Evolutionary conservation across 2,329 filamentous ascomycete genomes (phyloP), one percentile per base, ranked within the genome.

Genomic region (Pseudocercospora pini-densiflorae): DNA sequence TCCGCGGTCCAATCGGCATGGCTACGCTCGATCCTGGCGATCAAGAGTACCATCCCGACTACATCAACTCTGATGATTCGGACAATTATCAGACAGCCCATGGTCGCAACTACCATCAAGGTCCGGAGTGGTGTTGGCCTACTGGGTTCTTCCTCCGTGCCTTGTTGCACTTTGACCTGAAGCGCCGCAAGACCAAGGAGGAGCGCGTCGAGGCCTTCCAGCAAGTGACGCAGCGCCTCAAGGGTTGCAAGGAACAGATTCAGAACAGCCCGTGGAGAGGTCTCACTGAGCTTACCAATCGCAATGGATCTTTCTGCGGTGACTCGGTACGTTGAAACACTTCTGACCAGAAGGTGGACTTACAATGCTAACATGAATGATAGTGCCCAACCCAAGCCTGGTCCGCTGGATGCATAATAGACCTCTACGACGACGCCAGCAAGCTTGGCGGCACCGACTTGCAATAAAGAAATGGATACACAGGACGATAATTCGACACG

Each of bases 101-200:
- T 80, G 95, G 95, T 59, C 87, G 95, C 64, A 99, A 98, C 80
- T 99, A 99, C 81, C 95, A 99, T 79, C 94, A 98, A 79, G 95
- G 95, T 4, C 96, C 95, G 0, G 95, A 99, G 79, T 99, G 95
- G 95, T 82, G 97, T 24, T 99, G 95, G 95, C 96, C 94, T 0
- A 94, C 93, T 0, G 95, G 95, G 4, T 99, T 93, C 83, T 99
- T 97, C 85, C 84, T 97, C 23, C 89, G 96, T 58, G 95, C 95
- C 0, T 83, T 99, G 70, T 86, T 99, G 69, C 92, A 93, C 78
- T 98, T 98, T 75, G 93, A 97, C 77, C 82, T 98, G 59, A 85
- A 87, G 82, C 85, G 93, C 31, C 86, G 92, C 58, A 85, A 86
- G 68, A 87, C 85, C 1, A 77, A 81, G 4, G 87, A 92, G 74